Evolutionary conservation across 2,329 filamentous ascomycete genomes (phyloP).

Genomic region (Biscogniauxia sp.): DNA sequence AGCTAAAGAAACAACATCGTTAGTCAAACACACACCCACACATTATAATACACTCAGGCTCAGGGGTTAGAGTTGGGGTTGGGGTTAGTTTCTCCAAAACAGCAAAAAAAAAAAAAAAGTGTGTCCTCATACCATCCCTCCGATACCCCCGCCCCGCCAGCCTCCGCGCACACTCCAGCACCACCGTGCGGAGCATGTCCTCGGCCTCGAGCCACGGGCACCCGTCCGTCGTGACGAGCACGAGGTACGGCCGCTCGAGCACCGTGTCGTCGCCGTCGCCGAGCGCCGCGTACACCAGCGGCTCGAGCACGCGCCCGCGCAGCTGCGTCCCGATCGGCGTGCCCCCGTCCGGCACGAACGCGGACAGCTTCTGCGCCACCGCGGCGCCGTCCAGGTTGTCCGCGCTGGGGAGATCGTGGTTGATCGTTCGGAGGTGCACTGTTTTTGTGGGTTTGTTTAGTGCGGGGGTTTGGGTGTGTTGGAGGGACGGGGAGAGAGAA

Average conservation of each 20-base stretch:
- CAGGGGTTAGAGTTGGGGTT: no score
- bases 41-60: no score
- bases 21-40: not conserved
- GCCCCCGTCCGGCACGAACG: constrained; percentile 5
- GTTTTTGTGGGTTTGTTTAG: no score
- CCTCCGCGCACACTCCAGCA: constrained; percentile 3
- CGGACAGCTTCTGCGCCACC: constrained; percentile 3
- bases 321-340: constrained; percentile 18
- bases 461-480: no score
- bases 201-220: constrained; percentile 12
- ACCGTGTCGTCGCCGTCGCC: not conserved
- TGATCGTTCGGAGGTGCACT: constrained; percentile 18
- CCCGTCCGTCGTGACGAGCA: constrained; percentile 17
- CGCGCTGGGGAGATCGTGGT: constrained; percentile 4
- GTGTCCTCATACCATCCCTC: constrained; percentile 8
- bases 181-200: constrained; percentile 12
- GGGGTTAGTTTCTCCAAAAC: no score
- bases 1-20: constrained; percentile 1
- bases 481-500: no score
- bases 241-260: constrained; percentile 13
- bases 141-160: constrained; percentile 9
- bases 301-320: constrained; percentile 13
- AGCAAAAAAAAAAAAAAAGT: not conserved
- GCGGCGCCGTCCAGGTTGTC: constrained; percentile 9
- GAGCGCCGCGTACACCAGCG: constrained; percentile 11